Conservation (phyloP, 805 yeast genomes). For the Pichia rugopelliculosa region DNA sequence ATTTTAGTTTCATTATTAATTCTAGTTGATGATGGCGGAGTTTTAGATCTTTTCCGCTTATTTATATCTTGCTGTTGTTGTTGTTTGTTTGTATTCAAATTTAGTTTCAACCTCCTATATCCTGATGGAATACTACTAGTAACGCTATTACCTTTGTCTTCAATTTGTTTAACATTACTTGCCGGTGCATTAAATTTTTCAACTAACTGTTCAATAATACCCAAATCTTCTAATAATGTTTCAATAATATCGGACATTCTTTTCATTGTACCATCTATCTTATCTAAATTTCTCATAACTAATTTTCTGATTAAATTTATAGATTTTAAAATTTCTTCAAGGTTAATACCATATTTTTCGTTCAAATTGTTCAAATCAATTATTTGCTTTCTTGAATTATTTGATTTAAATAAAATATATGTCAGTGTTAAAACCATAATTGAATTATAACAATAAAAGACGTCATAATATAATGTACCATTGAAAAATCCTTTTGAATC, state of each 20-base stretch:
- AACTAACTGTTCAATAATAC: slow-evolving; percentile 28
- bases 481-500: slow-evolving; percentile 32
- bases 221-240: slow-evolving; percentile 35
- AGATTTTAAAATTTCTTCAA: slow-evolving; percentile 23
- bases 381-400: slow-evolving; percentile 15
- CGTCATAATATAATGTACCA: slow-evolving; percentile 40
- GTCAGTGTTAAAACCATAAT: slow-evolving; percentile 35
- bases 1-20: background rate
- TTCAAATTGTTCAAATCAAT: slow-evolving; percentile 26
- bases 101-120: slow-evolving; percentile 19
- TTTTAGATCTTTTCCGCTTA: background rate
- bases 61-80: background rate
- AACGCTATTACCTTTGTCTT: slow-evolving; percentile 24
- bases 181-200: slow-evolving; percentile 24
- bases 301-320: slow-evolving; percentile 29
- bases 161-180: slow-evolving; percentile 26
- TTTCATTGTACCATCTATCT: slow-evolving; percentile 36
- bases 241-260: slow-evolving; percentile 37
- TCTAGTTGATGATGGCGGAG: background rate
- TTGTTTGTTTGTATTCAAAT: slow-evolving; percentile 3
- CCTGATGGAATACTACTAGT: slow-evolving; percentile 30
- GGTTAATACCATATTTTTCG: slow-evolving; percentile 22
- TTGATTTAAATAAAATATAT: slow-evolving; percentile 29
- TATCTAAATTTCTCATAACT: slow-evolving; percentile 26
- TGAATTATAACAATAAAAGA: slow-evolving; percentile 37